Evolutionary conservation across 495 filamentous ascomycete species (phyloP), one percentile per base, ranked within the genome.

Genomic region (Xanthoparmelia taractica): DNA sequence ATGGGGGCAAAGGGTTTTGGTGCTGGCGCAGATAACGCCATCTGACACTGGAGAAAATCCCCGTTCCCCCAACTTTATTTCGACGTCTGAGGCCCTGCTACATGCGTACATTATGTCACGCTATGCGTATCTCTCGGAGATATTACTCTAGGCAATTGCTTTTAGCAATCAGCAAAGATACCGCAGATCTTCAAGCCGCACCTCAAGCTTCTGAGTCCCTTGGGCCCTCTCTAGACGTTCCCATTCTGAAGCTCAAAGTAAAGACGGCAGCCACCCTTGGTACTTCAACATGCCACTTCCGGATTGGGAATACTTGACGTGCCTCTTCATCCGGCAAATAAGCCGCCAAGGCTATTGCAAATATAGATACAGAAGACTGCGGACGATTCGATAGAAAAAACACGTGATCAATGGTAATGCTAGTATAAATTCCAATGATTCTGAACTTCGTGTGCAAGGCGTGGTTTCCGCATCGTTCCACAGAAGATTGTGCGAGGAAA

Each of bases 21-120:
- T 58, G 33, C 29, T 56, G 38, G 56, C 52, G 55, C 61, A 45
- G 61, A 63, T 63, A 58, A 63, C 61, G 55, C 61, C 61, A 63
- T 63, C 25, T 58, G 52, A 58, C 57, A 58, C 47, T 63, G 61
- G 61, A 63, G 61, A 63, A 63, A 29, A 50, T 58, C 56, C 61
- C 61, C 61, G 61, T 40, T 25, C n/a, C n/a, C n/a, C n/a, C 36
- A 54, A 29, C 20, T 55, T 43, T 58, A 58, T 13, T 23, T 38
- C 7, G 18, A 58, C 56, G 34, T 23, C 43, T 0, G 34, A 31
- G 38, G 27, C 15, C 13, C 7, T 38, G 27, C 10, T 0, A 20
- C 2, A 2, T 25, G 60, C 8, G 60, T 56, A 57, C 33, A 63
- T 63, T 20, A 6, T 27, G 60, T 63, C 60, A 62, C 40, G 48